Percentiles rank a stretch among this genome's conserved stretches.
These are phyloP conservation scores for Lichtheimia hyalospora DNA, from an alignment of 371 early-diverging fungal species.

Conservation along the genomic window DNA sequence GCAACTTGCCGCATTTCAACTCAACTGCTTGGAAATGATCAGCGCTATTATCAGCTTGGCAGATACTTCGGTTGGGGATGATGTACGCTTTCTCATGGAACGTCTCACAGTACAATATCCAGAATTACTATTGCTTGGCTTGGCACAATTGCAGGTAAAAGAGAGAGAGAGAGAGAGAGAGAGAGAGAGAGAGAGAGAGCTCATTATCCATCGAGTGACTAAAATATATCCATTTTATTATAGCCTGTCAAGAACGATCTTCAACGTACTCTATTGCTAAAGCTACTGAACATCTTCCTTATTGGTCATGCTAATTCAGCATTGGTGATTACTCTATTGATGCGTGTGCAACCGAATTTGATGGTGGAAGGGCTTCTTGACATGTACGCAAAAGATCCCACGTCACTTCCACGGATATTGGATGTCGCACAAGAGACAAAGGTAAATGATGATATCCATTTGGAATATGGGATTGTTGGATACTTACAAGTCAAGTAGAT, in stretches of 20 bases:
- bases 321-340: slow-evolving; percentile 74
- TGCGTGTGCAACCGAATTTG: slow-evolving; percentile 66
- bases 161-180: no score
- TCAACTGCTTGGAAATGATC: slow-evolving; percentile 77
- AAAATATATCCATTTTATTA: neutral
- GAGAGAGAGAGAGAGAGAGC: neutral
- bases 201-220: neutral
- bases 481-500: slow-evolving; percentile 46
- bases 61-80: slow-evolving; percentile 59
- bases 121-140: slow-evolving; percentile 76
- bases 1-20: slow-evolving; percentile 55
- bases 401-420: slow-evolving; percentile 70
- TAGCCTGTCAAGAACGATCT: slow-evolving; percentile 63
- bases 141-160: slow-evolving; percentile 64
- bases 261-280: slow-evolving; percentile 67
- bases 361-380: slow-evolving; percentile 71
- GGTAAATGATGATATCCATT: slow-evolving; percentile 35
- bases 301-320: slow-evolving; percentile 72
- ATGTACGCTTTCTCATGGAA: slow-evolving; percentile 67
- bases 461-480: neutral
- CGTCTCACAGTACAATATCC: slow-evolving; percentile 67
- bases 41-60: slow-evolving; percentile 63
- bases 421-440: slow-evolving; percentile 84
- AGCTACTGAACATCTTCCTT: slow-evolving; percentile 69
- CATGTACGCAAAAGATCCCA: slow-evolving; percentile 74